Conservation (phyloP, 202 grass and related monocot species). For the Bolboschoenoplectus hybrid region DNA sequence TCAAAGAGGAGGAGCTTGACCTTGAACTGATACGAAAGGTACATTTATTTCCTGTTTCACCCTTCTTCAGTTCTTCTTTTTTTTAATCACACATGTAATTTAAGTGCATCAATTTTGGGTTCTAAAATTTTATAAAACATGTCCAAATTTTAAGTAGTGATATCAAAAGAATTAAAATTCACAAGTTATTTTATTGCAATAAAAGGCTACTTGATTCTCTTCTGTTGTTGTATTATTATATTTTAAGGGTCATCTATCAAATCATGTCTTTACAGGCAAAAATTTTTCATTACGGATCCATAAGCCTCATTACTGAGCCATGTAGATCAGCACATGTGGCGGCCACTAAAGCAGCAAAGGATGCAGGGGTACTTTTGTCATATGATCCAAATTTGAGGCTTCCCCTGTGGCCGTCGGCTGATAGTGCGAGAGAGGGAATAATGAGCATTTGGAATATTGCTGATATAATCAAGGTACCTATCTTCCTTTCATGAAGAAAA, state of each 20-base stretch:
- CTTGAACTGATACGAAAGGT: slow-evolving; percentile 88
- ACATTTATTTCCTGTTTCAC: slow-evolving; percentile 24
- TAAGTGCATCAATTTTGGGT: not conserved
- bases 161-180: not conserved
- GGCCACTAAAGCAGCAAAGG: slow-evolving; percentile 80
- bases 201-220: not conserved
- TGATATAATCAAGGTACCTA: slow-evolving; percentile 86
- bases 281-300: slow-evolving; percentile 95
- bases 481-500: slow-evolving; percentile 6
- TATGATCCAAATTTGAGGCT: slow-evolving; percentile 97
- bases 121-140: not conserved
- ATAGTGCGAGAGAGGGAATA: slow-evolving; percentile 88
- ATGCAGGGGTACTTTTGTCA: slow-evolving; percentile 87
- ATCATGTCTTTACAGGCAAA: slow-evolving; percentile 63
- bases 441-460: slow-evolving; percentile 88
- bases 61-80: not conserved
- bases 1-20: slow-evolving; percentile 88
- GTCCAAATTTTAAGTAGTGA: not conserved
- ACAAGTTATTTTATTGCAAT: not conserved
- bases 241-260: slow-evolving; percentile 43
- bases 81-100: slow-evolving; percentile 29
- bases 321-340: slow-evolving; percentile 93
- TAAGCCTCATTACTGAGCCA: slow-evolving; percentile 98
- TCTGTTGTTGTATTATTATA: slow-evolving; percentile 21
- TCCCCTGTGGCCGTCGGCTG: slow-evolving; percentile 82